phyloP scores from a whole-genome alignment of 2,329 filamentous ascomycete genomes.

The Alternaria longipes region DNA sequence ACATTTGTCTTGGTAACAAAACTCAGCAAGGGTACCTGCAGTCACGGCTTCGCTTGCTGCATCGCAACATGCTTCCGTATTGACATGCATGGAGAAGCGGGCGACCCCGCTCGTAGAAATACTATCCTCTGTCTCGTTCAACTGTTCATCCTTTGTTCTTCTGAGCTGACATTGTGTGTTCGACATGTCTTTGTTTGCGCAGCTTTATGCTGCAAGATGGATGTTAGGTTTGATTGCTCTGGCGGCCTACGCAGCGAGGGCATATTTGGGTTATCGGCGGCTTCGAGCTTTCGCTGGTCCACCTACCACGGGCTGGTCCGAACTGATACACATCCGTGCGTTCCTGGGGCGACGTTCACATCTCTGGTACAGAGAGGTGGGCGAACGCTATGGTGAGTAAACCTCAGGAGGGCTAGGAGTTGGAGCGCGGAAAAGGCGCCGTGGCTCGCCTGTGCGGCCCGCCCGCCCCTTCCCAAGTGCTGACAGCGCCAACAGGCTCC shows the following conservation, averaged over 20 bases:
- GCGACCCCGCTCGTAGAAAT: neutral
- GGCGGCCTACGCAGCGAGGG: slow-evolving; percentile 17
- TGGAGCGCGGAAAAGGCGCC: neutral
- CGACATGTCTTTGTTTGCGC: slow-evolving; percentile 16
- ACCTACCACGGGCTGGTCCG: slow-evolving; percentile 34
- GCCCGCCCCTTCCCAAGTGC: neutral
- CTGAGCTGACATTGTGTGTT: neutral
- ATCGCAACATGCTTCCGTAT: neutral
- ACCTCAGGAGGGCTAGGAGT: neutral
- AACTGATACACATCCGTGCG: slow-evolving; percentile 30
- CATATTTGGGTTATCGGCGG: slow-evolving; percentile 25
- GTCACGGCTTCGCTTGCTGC: neutral
- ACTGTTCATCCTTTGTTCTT: too few species aligned
- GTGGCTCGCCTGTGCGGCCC: neutral
- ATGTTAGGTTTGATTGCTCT: slow-evolving; percentile 13
- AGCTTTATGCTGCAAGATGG: slow-evolving; percentile 21
- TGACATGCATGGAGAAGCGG: neutral
- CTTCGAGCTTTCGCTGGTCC: slow-evolving; percentile 35
- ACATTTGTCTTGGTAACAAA: neutral
- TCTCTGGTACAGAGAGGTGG: slow-evolving; percentile 19
- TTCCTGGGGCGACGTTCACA: too few species aligned
- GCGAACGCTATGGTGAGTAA: slow-evolving; percentile 35
- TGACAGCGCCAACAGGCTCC: slow-evolving; percentile 35
- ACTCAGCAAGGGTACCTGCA: neutral
- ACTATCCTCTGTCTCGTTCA: neutral